phyloP scores from a whole-genome alignment of 2,329 filamentous ascomycete genomes.

The Calycina herbarum region DNA sequence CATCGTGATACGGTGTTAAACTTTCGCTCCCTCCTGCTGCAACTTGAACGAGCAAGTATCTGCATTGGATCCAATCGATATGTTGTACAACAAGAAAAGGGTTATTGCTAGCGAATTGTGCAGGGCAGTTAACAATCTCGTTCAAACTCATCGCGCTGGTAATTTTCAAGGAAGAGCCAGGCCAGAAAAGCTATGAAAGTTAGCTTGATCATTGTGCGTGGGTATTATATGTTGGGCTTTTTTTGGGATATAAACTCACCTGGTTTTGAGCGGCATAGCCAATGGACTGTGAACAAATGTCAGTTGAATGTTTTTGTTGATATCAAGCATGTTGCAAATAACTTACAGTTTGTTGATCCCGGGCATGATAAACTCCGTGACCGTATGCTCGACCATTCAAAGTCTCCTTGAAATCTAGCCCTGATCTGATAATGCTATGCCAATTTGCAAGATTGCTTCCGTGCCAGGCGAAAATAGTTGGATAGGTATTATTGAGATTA shows the following conservation, averaged over 20 bases:
- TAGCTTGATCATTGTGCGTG: constrained; percentile 11
- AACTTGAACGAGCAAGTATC: constrained; percentile 72
- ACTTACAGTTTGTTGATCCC: constrained; percentile 46
- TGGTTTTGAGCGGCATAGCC: constrained; percentile 20
- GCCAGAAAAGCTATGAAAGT: constrained; percentile 53
- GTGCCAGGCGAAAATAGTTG: constrained; percentile 85
- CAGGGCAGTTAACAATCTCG: constrained; percentile 77
- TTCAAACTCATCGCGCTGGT: constrained; percentile 68
- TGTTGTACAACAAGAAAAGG: constrained; percentile 73
- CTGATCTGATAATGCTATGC: constrained; percentile 85
- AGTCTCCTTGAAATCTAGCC: constrained; percentile 68
- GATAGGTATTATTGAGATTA: constrained; percentile 45
- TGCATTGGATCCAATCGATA: constrained; percentile 84
- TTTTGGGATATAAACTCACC: constrained; percentile 19
- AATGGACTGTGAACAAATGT: constrained; percentile 44
- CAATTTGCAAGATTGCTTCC: constrained; percentile 76
- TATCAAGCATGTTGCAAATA: neutral
- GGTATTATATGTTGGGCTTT: neutral
- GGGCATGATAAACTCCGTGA: constrained; percentile 79
- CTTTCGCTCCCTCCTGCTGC: neutral
- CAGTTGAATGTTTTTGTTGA: neutral
- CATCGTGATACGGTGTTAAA: neutral
- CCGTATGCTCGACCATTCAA: constrained; percentile 70
- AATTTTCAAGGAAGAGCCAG: constrained; percentile 63
- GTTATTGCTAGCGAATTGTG: constrained; percentile 52